Conservation (phyloP, 78 protist species). For the Isochrysis galbana region DNA sequence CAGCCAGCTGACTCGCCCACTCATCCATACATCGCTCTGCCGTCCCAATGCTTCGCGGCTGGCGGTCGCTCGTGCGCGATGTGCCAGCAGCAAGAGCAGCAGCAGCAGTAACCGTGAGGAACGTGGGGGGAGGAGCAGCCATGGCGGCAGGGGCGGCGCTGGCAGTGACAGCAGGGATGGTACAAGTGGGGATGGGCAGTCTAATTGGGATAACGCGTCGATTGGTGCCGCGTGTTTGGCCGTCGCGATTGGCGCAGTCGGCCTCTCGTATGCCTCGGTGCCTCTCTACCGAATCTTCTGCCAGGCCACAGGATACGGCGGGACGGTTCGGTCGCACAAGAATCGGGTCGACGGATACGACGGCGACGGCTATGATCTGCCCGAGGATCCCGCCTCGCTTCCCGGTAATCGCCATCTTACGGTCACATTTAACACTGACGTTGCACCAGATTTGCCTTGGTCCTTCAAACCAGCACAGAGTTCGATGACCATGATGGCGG, state of each 20-base stretch:
- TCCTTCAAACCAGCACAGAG: slow-evolving; percentile 45
- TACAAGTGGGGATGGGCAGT: no score
- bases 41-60: no score
- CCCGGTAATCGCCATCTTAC: not conserved
- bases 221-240: not conserved
- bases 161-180: no score
- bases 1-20: no score
- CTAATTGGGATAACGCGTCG: not conserved
- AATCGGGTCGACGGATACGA: not conserved
- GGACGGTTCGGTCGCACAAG: slow-evolving; percentile 59
- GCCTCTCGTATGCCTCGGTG: slow-evolving; percentile 64
- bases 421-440: slow-evolving; percentile 55
- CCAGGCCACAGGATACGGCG: slow-evolving; percentile 80
- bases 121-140: no score
- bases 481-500: slow-evolving; percentile 41
- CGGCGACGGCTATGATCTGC: not conserved
- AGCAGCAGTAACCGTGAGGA: no score
- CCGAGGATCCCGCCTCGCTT: not conserved
- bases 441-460: slow-evolving; percentile 44
- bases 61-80: no score
- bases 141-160: no score
- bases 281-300: slow-evolving; percentile 88
- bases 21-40: no score
- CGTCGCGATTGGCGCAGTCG: slow-evolving; percentile 15
- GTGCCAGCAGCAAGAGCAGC: no score